Evolutionary conservation across 2,329 filamentous ascomycete genomes (phyloP).

Genomic region (Hypomyces rosellus): DNA sequence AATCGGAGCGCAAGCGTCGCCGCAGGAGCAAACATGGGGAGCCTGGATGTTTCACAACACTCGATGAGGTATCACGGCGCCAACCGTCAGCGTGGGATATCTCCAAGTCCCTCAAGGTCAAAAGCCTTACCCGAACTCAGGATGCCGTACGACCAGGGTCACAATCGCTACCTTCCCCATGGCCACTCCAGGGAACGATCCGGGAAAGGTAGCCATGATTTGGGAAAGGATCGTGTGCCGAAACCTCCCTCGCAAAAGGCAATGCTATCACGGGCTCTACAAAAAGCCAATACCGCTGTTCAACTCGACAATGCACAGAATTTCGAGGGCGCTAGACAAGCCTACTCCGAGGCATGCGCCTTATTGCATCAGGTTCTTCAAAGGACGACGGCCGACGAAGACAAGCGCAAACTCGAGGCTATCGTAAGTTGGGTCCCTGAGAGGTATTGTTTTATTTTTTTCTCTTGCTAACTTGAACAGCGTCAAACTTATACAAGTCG

Average conservation of each 20-base stretch:
- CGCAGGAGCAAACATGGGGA: not conserved
- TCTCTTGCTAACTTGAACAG: slow-evolving; percentile 35
- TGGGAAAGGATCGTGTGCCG: slow-evolving; percentile 19
- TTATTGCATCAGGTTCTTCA: slow-evolving; percentile 82
- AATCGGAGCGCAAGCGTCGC: slow-evolving; percentile 4
- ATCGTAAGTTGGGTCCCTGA: slow-evolving; percentile 59
- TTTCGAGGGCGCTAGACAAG: slow-evolving; percentile 82
- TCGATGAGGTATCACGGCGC: not conserved
- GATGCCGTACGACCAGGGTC: slow-evolving; percentile 28
- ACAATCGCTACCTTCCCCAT: slow-evolving; percentile 22
- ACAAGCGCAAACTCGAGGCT: slow-evolving; percentile 82
- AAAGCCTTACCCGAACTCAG: slow-evolving; percentile 9
- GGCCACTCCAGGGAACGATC: slow-evolving; percentile 28
- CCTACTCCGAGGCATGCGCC: slow-evolving; percentile 85
- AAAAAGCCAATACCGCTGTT: slow-evolving; percentile 94
- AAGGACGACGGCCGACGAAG: slow-evolving; percentile 77
- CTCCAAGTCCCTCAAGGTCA: slow-evolving; percentile 13
- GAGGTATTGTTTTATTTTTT: not conserved
- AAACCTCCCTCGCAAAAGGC: slow-evolving; percentile 74
- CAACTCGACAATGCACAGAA: slow-evolving; percentile 94
- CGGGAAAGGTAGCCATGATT: slow-evolving; percentile 28
- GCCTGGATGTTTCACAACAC: not conserved
- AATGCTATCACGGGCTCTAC: slow-evolving; percentile 91
- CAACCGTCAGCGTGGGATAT: slow-evolving; percentile 14
- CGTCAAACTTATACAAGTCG: slow-evolving; percentile 84